A percentile compares a stretch with the other conserved stretches of the same genome.
Conservation (phyloP, 2,329 filamentous ascomycete species). For the Claviceps quebecensis region DNA sequence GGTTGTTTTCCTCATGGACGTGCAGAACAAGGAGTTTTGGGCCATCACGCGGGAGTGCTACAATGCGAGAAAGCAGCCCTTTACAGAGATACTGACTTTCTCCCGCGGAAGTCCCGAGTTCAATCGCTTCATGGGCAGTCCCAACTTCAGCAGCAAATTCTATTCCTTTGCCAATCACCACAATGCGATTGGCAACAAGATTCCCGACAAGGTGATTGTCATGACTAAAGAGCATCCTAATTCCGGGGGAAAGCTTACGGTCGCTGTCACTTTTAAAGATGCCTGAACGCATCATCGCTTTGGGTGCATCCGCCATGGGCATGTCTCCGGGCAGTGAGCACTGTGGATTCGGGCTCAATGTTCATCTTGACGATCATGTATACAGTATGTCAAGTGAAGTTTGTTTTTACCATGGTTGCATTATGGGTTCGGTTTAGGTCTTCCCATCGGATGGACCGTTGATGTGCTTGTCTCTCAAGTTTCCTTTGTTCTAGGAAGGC, state of each 20-base stretch:
- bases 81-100: not conserved
- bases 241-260: not conserved
- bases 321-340: no score
- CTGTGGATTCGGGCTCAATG: no score
- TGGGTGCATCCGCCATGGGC: no score
- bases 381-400: no score
- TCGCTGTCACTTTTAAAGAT: not conserved
- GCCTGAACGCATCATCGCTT: not conserved
- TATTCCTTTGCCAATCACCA: conserved; percentile 1
- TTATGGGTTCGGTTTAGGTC: no score
- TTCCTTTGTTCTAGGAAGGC: no score
- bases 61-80: not conserved
- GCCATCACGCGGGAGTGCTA: not conserved
- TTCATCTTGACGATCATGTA: no score
- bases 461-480: no score
- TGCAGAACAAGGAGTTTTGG: conserved; percentile 3
- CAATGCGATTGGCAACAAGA: not conserved
- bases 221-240: not conserved
- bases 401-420: no score
- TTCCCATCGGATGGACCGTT: no score
- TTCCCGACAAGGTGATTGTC: not conserved
- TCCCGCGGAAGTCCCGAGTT: not conserved
- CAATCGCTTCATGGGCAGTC: conserved; percentile 1
- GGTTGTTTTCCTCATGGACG: not conserved
- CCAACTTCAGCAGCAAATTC: not conserved